Evolutionary conservation across 2,329 filamentous ascomycete genomes (phyloP).

Genomic region (Orbilia quercus): DNA sequence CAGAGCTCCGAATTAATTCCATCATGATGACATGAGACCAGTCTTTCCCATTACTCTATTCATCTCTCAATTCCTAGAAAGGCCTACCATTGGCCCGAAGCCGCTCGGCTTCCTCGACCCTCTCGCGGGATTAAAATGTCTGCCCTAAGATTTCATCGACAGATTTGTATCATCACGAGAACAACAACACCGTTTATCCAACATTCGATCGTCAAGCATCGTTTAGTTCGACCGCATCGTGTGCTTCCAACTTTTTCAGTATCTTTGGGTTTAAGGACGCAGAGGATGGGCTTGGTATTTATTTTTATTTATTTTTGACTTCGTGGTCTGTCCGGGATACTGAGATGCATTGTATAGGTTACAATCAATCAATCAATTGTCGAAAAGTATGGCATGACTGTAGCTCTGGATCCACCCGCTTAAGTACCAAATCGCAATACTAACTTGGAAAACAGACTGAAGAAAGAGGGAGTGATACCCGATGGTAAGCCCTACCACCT

Average conservation of each 20-base stretch:
- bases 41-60: not conserved
- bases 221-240: slow-evolving; percentile 20
- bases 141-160: slow-evolving; percentile 11
- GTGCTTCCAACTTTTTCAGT: not conserved
- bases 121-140: slow-evolving; percentile 1
- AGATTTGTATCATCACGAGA: not conserved
- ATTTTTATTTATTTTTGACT: not conserved
- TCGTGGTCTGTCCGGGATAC: not conserved
- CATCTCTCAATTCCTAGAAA: not conserved
- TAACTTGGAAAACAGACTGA: slow-evolving; percentile 60
- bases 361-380: slow-evolving; percentile 58
- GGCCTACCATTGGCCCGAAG: slow-evolving; percentile 2
- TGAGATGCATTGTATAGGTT: slow-evolving; percentile 39
- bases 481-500: slow-evolving; percentile 60
- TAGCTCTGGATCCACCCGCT: too few relatives aligned
- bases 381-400: slow-evolving; percentile 54
- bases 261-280: slow-evolving; percentile 7
- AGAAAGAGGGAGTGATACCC: slow-evolving; percentile 61
- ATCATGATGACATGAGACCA: slow-evolving; percentile 17
- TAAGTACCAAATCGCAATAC: not conserved
- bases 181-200: slow-evolving; percentile 47
- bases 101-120: slow-evolving; percentile 3
- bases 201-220: slow-evolving; percentile 12
- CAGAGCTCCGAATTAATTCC: slow-evolving; percentile 3
- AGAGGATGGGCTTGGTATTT: slow-evolving; percentile 30